Percentiles rank a stretch among this genome's conserved stretches.
These are phyloP conservation scores for Populus deltoides DNA, from an alignment of 345 rosid genomes.

Conservation along the genomic window DNA sequence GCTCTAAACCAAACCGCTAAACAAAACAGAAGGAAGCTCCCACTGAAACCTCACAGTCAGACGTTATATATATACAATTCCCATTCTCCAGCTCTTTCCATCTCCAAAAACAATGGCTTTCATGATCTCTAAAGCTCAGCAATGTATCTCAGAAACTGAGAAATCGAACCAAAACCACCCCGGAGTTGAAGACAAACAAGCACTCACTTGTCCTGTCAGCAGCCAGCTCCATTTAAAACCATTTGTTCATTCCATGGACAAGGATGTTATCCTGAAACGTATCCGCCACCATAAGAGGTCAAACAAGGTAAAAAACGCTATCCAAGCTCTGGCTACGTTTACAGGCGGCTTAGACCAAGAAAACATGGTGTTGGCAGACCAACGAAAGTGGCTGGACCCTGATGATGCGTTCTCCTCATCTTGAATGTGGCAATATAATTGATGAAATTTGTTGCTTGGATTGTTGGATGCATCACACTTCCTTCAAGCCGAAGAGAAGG, in stretches of 20 bases:
- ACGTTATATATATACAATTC: not conserved
- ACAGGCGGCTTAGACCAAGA: conserved; percentile 12
- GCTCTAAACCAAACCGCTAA: not conserved
- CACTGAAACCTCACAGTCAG: not conserved
- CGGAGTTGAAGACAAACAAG: conserved; percentile 15
- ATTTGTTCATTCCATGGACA: conserved; percentile 29
- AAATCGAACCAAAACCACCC: conserved; percentile 1
- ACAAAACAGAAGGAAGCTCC: not conserved
- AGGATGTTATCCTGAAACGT: conserved; percentile 39
- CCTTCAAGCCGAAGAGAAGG: too few relatives aligned
- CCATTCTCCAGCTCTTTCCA: not conserved
- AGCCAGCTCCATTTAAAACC: conserved; percentile 42
- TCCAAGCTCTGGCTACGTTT: conserved; percentile 23
- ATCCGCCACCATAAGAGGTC: conserved; percentile 40
- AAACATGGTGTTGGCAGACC: not conserved
- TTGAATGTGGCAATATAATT: conserved; percentile 5
- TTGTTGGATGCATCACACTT: too few relatives aligned
- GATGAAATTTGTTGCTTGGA: too few relatives aligned
- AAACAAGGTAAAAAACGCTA: conserved; percentile 31
- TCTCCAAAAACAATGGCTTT: conserved; percentile 2
- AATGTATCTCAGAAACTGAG: conserved; percentile 6
- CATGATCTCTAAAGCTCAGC: conserved; percentile 1
- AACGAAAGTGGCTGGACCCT: conserved; percentile 31
- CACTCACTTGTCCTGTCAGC: conserved; percentile 2
- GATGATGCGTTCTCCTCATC: conserved; percentile 45